These are phyloP conservation scores for Rhodomyrtus psidioides DNA, from an alignment of 441 rosid genomes.

Conservation along the genomic window DNA sequence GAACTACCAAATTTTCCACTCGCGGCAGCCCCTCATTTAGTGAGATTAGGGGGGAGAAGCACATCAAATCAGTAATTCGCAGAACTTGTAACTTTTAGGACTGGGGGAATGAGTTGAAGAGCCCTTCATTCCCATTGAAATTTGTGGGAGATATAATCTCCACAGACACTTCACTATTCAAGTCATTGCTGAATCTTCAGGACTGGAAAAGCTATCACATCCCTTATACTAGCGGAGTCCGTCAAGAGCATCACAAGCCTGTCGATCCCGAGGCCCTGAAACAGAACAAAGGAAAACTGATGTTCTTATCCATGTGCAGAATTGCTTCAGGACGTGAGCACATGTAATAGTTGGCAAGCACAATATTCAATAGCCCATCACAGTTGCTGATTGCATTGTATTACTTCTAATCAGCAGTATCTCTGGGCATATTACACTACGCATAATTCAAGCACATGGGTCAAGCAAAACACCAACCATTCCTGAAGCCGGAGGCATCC, in stretches of 20 bases:
- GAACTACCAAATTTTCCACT: not conserved
- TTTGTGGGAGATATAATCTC: not conserved
- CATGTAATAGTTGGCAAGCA: not conserved
- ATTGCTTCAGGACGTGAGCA: not conserved
- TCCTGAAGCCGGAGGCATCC: constrained; percentile 99
- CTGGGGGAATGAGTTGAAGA: not conserved
- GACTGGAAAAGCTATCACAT: constrained; percentile 91
- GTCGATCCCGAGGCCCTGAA: constrained; percentile 91
- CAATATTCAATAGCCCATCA: not conserved
- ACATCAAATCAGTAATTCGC: not conserved
- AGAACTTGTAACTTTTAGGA: not conserved
- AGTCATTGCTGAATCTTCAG: constrained; percentile 54
- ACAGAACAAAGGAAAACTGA: not conserved
- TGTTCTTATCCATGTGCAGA: not conserved
- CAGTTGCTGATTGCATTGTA: not conserved
- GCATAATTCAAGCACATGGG: not conserved
- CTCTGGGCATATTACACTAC: not conserved
- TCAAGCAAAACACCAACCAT: constrained; percentile 40
- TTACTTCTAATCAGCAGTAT: not conserved
- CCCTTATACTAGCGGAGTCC: constrained; percentile 77
- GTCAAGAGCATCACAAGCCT: constrained; percentile 89
- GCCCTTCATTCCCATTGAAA: not conserved
- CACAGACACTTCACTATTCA: not conserved
- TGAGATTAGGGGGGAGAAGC: not conserved
- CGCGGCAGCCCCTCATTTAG: not conserved